phyloP scores from a whole-genome alignment of 306 rosid species.

The Boehmeria nivea region DNA sequence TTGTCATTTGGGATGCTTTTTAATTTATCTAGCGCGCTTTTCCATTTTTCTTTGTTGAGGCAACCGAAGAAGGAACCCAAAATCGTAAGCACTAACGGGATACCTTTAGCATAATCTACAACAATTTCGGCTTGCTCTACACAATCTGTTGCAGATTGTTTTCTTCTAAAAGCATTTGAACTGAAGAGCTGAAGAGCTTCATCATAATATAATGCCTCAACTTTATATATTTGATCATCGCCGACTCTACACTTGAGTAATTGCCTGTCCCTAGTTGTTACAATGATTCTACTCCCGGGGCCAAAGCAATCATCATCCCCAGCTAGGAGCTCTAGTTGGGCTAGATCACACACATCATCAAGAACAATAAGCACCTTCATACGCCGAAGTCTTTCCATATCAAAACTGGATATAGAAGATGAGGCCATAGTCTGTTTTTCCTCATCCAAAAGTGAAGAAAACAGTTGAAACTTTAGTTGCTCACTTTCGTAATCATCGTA shows the following conservation, averaged over 20 bases:
- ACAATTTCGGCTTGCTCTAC: not conserved
- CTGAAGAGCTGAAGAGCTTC: slow-evolving; percentile 19
- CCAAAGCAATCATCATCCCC: slow-evolving; percentile 11
- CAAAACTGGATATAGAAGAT: not conserved
- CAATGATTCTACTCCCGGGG: slow-evolving; percentile 25
- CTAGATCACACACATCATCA: slow-evolving; percentile 11
- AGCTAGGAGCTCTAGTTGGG: not conserved
- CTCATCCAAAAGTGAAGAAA: not conserved
- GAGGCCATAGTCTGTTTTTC: not conserved
- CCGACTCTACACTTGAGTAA: slow-evolving; percentile 14
- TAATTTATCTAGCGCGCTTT: slow-evolving; percentile 3
- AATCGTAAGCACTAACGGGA: slow-evolving; percentile 21
- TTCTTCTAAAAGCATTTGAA: slow-evolving; percentile 13
- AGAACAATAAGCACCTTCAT: slow-evolving; percentile 11
- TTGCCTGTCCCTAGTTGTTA: too few species aligned
- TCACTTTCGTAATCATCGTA: not conserved
- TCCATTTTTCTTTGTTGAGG: slow-evolving; percentile 15
- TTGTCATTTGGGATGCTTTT: not conserved
- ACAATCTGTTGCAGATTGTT: not conserved
- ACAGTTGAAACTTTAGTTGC: not conserved
- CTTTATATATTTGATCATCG: too few species aligned
- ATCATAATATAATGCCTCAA: slow-evolving; percentile 1
- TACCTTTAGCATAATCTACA: not conserved
- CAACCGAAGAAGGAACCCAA: slow-evolving; percentile 8
- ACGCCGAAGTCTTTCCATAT: not conserved